Base-by-base conservation (phyloP, 2,329 filamentous ascomycete genomes). In the Sporothrix inflata region DNA sequence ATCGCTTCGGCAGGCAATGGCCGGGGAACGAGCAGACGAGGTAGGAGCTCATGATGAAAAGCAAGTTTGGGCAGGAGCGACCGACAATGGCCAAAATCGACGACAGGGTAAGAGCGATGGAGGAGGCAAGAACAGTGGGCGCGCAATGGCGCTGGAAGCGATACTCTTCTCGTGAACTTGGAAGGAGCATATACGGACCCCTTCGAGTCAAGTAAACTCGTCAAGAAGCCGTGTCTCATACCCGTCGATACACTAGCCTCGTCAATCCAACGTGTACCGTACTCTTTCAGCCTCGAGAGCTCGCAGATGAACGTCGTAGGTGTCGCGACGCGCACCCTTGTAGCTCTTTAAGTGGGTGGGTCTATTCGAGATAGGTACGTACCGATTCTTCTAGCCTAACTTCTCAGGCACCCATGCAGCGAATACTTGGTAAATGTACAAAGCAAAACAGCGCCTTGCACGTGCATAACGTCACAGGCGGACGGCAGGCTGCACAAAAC, bases 401-500 rank as follows among this genome's bases (percentile, higher is more conserved):
- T 45, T 65, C 24, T 68, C 19, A 53, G 65, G 65, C 65, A 68
- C n/a, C 19, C 3, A 53, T 42, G 8, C n/a, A 53, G 47, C 14
- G 0, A 19, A 16, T 6, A 21, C 27, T 38, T 38, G 40, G n/a
- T 14, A 8, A 21, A 53, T 30, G 21, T 65, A 45, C 38, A 34
- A 45, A 16, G 40, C 40, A 45, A 14, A 12, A 4, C 14, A n/a
- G 45, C n/a, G 27, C 21, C 38, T 27, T 51, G 12, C 45, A 51
- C 42, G 63, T 67, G 47, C 65, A 49, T 12, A 53, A 68, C 65
- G 65, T 68, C 65, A 68, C 65, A 49, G 65, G 45, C 45, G 60
- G 65, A 27, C 45, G 60, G 1, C 27, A 14, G 63, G 42, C 63
- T 67, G 24, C 63, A 51, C 27, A 49, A 51, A 51, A 34, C 63